phyloP scores from a whole-genome alignment of 352 stramenopile genomes.

The Pythium monospermum region DNA sequence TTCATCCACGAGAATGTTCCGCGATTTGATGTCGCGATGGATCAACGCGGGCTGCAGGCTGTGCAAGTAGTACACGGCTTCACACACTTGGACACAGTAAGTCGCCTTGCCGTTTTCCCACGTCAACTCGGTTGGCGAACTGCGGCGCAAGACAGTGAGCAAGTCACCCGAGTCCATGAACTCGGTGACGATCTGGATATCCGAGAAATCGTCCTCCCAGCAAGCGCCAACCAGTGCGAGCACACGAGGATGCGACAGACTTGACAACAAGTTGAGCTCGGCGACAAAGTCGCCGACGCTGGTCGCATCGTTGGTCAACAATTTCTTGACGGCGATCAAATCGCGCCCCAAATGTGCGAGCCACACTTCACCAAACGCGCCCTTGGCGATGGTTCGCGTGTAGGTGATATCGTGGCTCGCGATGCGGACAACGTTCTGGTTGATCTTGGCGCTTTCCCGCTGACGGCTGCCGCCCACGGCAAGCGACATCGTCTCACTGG shows the following conservation, averaged over 20 bases:
- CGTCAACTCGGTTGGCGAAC: constrained; percentile 7
- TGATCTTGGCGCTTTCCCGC: constrained; percentile 27
- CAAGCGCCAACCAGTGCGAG: constrained; percentile 64
- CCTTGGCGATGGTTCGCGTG: constrained; percentile 75
- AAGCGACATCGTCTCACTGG: background rate
- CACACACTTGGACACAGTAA: constrained; percentile 76
- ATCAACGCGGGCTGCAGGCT: constrained; percentile 83
- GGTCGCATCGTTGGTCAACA: constrained; percentile 48
- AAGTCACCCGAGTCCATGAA: constrained; percentile 42
- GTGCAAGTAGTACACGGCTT: constrained; percentile 88
- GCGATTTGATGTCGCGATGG: constrained; percentile 90
- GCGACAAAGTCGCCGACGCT: constrained; percentile 65
- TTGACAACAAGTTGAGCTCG: constrained; percentile 80
- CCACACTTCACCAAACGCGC: constrained; percentile 80
- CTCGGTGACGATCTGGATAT: constrained; percentile 69
- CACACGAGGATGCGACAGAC: constrained; percentile 70
- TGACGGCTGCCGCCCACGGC: constrained; percentile 1
- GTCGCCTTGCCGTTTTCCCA: constrained; percentile 44
- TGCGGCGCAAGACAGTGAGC: constrained; percentile 20
- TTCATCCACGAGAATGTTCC: constrained; percentile 86
- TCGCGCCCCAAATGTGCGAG: constrained; percentile 61
- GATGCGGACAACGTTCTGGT: constrained; percentile 49
- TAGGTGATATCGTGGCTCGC: constrained; percentile 66
- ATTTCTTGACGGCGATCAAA: constrained; percentile 78
- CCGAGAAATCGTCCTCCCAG: constrained; percentile 61